Evolutionary conservation across 2,329 filamentous ascomycete species (phyloP).

Genomic region (Diaporthe citrichinensis): DNA sequence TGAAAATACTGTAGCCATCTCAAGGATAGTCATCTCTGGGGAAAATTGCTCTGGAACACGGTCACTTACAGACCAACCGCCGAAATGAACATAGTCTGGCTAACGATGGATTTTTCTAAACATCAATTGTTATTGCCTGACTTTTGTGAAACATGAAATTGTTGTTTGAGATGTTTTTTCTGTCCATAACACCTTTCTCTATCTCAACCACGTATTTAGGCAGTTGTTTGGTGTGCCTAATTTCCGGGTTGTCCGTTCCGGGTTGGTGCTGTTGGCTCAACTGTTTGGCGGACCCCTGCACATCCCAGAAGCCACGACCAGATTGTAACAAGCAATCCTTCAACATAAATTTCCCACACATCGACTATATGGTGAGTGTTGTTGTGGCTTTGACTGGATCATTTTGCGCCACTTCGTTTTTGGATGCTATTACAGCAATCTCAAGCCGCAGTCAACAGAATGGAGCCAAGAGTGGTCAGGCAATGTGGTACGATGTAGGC

Average conservation of each 20-base stretch:
- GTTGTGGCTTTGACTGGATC: background rate
- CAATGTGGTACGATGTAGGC: slow-evolving; percentile 42
- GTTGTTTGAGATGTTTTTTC: background rate
- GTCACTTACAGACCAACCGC: background rate
- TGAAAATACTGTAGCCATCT: background rate
- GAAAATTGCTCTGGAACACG: background rate
- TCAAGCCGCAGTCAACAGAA: background rate
- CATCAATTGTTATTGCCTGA: background rate
- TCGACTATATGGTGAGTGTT: no score
- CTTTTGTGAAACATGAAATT: background rate
- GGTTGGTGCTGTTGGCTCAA: no score
- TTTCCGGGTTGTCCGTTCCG: no score
- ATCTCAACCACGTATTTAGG: no score
- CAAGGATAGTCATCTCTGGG: no score
- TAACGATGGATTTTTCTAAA: background rate
- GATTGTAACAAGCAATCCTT: no score
- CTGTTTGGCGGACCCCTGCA: no score
- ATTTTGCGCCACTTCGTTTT: background rate
- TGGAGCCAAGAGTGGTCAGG: slow-evolving; percentile 34
- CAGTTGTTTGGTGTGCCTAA: no score
- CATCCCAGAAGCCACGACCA: no score
- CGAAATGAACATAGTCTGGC: background rate
- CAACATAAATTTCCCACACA: no score
- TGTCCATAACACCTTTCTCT: background rate
- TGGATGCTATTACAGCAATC: background rate